Base-by-base conservation (phyloP, 345 rosid genomes). In the Ceriops zippeliana region DNA sequence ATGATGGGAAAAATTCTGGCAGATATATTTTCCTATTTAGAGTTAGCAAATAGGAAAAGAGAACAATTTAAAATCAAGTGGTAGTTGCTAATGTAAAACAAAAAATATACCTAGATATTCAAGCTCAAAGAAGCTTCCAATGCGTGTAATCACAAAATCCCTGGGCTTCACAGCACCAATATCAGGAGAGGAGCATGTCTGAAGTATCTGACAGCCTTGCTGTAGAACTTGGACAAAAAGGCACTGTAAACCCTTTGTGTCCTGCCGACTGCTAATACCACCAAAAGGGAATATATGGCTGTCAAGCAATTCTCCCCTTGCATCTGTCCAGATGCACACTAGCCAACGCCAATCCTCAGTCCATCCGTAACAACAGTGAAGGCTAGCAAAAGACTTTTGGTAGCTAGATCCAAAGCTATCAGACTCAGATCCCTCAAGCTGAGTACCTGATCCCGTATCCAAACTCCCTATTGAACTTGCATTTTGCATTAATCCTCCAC, bases 301-400 rank as follows among this genome's bases (percentile, higher is more conserved):
- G 84, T 96, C 98, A 52, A 96, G 96, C 74, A 92, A 79, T 87
- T 96, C 99, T 76, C 98, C 99, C 85, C 98, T 83, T 38, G 93
- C 89, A 83, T 96, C 99, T n/a, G 99, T 92, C 99, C 99, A 96
- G 75, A 92, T 81, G 85, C 98, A 91, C 70, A 89, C 98, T 66
- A 96, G 90, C 98, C 99, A 96, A 63, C 97, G 90, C 99, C 99
- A 96, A 81, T 96, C 99, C 78, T 96, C 99, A 57, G 99, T 90
- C 99, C 99, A 96, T 24, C 98, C 98, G 73, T 96, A 96, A 82
- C 98, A 96, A 75, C 99, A 96, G 76, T 96, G 99, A 65, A 96
- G 81, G 73, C 96, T 89, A 51, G 98, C 92, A 73, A 73, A 83
- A 63, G 81, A 59, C 77, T 89, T 95, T 72, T 87, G 96, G 70